phyloP scores from a whole-genome alignment of 306 rosid species.

The Cercis canadensis region DNA sequence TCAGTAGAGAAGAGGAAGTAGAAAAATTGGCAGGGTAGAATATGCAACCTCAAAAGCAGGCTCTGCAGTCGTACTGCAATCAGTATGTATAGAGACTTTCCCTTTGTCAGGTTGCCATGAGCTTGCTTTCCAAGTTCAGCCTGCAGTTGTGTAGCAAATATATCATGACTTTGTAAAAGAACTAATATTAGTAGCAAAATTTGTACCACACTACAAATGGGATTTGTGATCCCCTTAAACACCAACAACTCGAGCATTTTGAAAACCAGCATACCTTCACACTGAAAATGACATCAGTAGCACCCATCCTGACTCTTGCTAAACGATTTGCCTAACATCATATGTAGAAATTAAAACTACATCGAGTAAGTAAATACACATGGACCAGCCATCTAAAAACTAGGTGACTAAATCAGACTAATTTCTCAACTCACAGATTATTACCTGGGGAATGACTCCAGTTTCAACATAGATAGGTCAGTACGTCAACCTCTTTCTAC shows the following conservation, averaged over 20 bases:
- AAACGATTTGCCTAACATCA: conserved; percentile 81
- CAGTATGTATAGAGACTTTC: conserved; percentile 68
- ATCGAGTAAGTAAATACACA: neutral
- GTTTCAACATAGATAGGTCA: conserved; percentile 79
- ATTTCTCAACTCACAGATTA: conserved; percentile 8
- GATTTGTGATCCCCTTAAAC: neutral
- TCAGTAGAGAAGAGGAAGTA: conserved; percentile 22
- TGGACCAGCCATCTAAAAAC: neutral
- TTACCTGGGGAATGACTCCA: conserved; percentile 81
- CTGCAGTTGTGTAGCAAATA: conserved; percentile 52
- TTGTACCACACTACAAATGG: no score
- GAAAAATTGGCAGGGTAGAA: conserved; percentile 15
- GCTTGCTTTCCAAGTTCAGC: conserved; percentile 91
- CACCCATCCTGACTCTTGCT: conserved; percentile 81
- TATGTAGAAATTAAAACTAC: conserved; percentile 15
- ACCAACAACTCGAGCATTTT: conserved; percentile 17
- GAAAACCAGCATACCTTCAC: conserved; percentile 67
- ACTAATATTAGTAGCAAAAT: neutral
- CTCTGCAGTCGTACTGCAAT: conserved; percentile 80
- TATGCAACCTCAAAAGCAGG: conserved; percentile 74
- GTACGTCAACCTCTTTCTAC: conserved; percentile 72
- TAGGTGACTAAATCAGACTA: neutral
- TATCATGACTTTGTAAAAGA: conserved; percentile 29
- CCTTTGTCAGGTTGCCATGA: conserved; percentile 73
- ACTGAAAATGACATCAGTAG: conserved; percentile 80